These are phyloP conservation scores for Platismatia glauca DNA, from an alignment of 495 filamentous ascomycete species.

Conservation along the genomic window DNA sequence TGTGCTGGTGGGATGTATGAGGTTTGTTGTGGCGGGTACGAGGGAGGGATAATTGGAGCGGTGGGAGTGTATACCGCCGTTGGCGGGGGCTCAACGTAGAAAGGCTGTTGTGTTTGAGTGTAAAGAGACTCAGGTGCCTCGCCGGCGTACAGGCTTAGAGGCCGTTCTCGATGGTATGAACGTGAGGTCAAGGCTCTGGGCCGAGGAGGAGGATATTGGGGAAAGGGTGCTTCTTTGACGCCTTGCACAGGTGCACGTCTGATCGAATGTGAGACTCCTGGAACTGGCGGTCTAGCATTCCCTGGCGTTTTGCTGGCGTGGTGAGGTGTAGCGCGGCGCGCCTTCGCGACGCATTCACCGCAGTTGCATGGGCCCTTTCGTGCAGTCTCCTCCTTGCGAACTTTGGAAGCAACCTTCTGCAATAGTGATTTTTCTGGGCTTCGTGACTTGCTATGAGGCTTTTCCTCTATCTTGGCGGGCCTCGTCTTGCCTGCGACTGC, in stretches of 20 bases:
- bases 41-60: conserved; percentile 13
- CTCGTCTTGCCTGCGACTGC: conserved; percentile 14
- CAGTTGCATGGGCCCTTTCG: conserved; percentile 11
- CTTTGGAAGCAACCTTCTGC: conserved; percentile 30
- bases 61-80: conserved; percentile 11
- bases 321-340: conserved; percentile 1
- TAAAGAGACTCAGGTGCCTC: conserved; percentile 35
- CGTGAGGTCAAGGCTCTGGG: conserved; percentile 7
- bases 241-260: conserved; percentile 3
- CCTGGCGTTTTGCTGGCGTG: conserved; percentile 5
- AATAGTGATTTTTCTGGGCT: conserved; percentile 21
- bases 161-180: conserved; percentile 25
- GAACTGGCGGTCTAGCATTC: conserved; percentile 5
- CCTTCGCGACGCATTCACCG: conserved; percentile 13
- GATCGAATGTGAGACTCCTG: conserved; percentile 6
- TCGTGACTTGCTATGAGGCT: conserved; percentile 14
- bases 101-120: conserved; percentile 6
- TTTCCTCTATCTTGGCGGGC: conserved; percentile 4
- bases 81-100: conserved; percentile 10
- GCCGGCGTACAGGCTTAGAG: conserved; percentile 32
- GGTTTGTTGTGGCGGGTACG: conserved; percentile 25
- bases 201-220: conserved; percentile 15
- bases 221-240: conserved; percentile 9
- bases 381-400: conserved; percentile 29
- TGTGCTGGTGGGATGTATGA: conserved; percentile 26